phyloP scores from a whole-genome alignment of 257 asterid species.

The Gentiana macrophylla region DNA sequence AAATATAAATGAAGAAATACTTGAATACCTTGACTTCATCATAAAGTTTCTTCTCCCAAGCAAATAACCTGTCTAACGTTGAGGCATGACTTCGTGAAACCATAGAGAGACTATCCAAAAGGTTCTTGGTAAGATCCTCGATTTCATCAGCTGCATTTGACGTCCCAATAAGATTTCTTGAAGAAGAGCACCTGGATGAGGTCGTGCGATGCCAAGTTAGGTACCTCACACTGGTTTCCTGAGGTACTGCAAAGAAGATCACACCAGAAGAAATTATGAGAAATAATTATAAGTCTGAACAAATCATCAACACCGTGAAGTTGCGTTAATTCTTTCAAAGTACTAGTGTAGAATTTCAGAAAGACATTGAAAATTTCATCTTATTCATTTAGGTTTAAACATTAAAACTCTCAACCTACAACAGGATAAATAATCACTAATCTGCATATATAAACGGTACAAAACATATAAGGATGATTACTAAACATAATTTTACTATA shows the following conservation, averaged over 20 bases:
- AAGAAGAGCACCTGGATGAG: constrained; percentile 80
- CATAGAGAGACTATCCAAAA: constrained; percentile 76
- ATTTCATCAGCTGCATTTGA: constrained; percentile 38
- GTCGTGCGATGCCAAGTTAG: constrained; percentile 89
- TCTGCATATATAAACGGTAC: no score
- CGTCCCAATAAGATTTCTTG: constrained; percentile 50
- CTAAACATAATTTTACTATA: no score
- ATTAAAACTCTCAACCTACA: no score
- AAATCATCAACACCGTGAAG: no score
- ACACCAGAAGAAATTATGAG: no score
- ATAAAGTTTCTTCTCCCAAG: constrained; percentile 97
- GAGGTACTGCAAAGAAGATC: constrained; percentile 36
- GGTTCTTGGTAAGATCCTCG: constrained; percentile 41
- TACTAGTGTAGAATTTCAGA: no score
- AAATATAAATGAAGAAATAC: constrained; percentile 5
- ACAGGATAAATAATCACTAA: no score
- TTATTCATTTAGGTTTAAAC: no score
- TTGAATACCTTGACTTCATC: constrained; percentile 90
- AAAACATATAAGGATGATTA: no score
- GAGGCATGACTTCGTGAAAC: constrained; percentile 95
- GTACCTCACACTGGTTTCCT: constrained; percentile 67
- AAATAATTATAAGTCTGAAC: no score
- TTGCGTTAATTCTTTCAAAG: no score
- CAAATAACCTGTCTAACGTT: constrained; percentile 83
- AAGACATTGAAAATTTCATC: no score